phyloP scores from a whole-genome alignment of 1,284 basidiomycete genomes.

The Ganoderma boninense region DNA sequence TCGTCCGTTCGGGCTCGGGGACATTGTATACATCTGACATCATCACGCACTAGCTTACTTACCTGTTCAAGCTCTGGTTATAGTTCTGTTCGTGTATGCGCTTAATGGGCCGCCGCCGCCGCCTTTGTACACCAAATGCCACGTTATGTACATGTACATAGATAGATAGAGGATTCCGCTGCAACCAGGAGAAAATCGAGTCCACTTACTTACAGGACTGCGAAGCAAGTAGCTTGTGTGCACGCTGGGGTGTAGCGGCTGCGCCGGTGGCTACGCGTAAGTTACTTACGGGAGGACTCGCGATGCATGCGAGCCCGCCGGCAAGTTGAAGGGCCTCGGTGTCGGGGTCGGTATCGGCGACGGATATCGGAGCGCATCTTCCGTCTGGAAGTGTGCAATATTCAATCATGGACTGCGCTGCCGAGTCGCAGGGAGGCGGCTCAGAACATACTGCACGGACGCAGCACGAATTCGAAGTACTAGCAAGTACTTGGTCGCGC shows the following conservation, averaged over 20 bases:
- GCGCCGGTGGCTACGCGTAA: not conserved
- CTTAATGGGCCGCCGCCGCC: not conserved
- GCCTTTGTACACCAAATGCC: not conserved
- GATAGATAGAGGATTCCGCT: not conserved
- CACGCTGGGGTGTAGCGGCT: constrained; percentile 5
- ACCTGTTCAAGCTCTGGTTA: not conserved
- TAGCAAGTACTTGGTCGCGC: not conserved
- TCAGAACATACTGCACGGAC: too few species aligned
- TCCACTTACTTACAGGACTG: too few species aligned
- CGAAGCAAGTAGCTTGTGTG: not conserved
- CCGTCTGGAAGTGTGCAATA: not conserved
- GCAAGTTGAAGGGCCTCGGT: too few species aligned
- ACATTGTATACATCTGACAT: not conserved
- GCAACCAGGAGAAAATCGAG: not conserved
- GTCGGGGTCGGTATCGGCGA: too few species aligned
- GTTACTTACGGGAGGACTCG: too few species aligned
- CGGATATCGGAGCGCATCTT: not conserved
- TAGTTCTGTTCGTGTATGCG: not conserved
- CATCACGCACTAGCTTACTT: not conserved
- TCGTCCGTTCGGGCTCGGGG: not conserved
- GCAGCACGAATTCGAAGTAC: too few species aligned
- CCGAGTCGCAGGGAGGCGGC: not conserved
- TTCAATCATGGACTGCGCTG: not conserved
- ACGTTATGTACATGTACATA: not conserved
- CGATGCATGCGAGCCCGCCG: not conserved